Base-by-base conservation (phyloP, 2,329 filamentous ascomycete genomes). In the Periconia macrospinosa region DNA sequence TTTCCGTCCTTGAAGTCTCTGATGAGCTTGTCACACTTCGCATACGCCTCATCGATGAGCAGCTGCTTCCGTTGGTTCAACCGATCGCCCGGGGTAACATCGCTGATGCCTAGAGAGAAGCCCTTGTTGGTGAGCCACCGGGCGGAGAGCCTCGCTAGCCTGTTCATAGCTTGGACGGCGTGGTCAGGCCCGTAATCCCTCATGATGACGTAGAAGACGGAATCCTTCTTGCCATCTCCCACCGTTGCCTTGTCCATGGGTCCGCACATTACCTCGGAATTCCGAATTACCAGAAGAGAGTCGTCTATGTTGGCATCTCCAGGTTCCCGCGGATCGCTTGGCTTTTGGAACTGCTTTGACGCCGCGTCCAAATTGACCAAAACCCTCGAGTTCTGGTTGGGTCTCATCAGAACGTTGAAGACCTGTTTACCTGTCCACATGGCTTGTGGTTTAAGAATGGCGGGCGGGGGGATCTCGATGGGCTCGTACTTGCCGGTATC, bases 381-480 rank as follows among this genome's bases (percentile, higher is more conserved):
- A 18, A 97, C 90, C 1, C 86, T 85, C 2, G 87, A 92, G n/a
- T 87, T 75, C 63, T 87, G 90, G 74, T 96, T 96, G 2, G 94
- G 93, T 30, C 90, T 85, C 88, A 99, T 87, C 46, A 97, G 79
- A 46, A 97, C 83, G 70, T 90, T 96, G 79, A 97, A 97, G 1
- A 97, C 83, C 69, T 97, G 94, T 74, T 99, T 99, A 59, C 94
- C 94, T 0, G 94, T 99, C 94, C 94, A 99, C 18, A 97, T 79
- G 52, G 86, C 84, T 67, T 91, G 83, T 0, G 94, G 94, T 59
- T 94, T 96, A 58, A 95, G 72, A 41, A 97, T 87, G 0, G 92
- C 86, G 1, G 94, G 94, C 0, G 91, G 89, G 0, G 94, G 94
- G 11, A 99, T 79, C 55, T 97, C 91, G 37, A 97, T 82, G 15